These are phyloP conservation scores for Rhododendron vialii DNA, from an alignment of 148 eudicot genomes.

Conservation along the genomic window DNA sequence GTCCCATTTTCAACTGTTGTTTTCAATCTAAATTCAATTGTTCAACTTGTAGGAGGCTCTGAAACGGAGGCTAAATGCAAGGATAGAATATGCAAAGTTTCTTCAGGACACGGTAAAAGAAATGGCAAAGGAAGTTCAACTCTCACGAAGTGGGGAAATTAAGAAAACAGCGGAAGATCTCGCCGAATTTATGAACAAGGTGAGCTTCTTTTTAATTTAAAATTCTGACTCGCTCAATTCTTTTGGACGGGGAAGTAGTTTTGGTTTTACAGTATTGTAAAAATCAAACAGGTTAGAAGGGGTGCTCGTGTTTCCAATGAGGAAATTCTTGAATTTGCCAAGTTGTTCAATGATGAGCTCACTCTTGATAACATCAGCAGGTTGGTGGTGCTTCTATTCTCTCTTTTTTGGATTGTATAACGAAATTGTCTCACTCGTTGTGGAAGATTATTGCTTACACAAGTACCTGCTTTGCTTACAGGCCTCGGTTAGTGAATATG, in stretches of 20 bases:
- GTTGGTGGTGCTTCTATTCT: conserved; percentile 19
- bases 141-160: conserved; percentile 72
- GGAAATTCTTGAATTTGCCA: conserved; percentile 74
- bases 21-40: not conserved
- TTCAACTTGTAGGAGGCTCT: conserved; percentile 56
- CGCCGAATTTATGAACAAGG: conserved; percentile 82
- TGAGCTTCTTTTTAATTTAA: conserved; percentile 4
- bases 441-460: not conserved
- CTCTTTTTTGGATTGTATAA: not conserved
- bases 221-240: not conserved
- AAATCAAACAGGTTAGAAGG: conserved; percentile 52
- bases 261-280: not conserved
- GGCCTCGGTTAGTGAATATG: conserved; percentile 77
- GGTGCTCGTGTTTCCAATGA: conserved; percentile 62
- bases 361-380: conserved; percentile 83
- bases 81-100: conserved; percentile 95
- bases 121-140: conserved; percentile 94
- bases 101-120: conserved; percentile 90
- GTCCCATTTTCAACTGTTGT: not conserved
- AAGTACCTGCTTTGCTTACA: conserved; percentile 16
- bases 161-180: conserved; percentile 94
- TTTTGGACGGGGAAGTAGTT: conserved; percentile 13
- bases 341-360: conserved; percentile 79
- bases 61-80: conserved; percentile 71
- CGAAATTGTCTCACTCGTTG: not conserved